Percentiles rank a stretch among this genome's conserved stretches.
Evolutionary conservation across 345 rosid species (phyloP).

Genomic region (Odontarrhena argentea): DNA sequence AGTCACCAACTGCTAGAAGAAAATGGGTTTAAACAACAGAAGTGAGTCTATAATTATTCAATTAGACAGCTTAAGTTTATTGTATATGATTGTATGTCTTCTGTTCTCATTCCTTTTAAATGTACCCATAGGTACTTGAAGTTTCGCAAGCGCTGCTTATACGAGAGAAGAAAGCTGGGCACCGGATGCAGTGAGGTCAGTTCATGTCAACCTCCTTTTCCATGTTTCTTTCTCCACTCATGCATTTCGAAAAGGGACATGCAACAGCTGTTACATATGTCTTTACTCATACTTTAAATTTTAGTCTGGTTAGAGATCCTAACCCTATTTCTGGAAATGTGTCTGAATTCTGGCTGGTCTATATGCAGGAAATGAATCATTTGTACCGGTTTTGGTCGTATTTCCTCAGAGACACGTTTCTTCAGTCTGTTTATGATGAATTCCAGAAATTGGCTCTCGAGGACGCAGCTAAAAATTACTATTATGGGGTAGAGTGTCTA

Average conservation of each 20-base stretch:
- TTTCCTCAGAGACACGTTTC: constrained; percentile 81
- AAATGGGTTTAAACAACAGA: constrained; percentile 94
- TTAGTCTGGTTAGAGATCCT: constrained; percentile 9
- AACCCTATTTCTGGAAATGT: constrained; percentile 1
- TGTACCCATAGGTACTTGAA: constrained; percentile 73
- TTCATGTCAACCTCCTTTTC: constrained; percentile 19
- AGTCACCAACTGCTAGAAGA: constrained; percentile 95
- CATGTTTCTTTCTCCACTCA: neutral
- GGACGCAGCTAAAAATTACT: constrained; percentile 79
- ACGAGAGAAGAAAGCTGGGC: constrained; percentile 90
- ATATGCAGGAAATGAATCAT: constrained; percentile 93
- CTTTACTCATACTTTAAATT: neutral
- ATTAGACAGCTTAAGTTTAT: constrained; percentile 12
- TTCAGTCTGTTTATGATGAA: constrained; percentile 82
- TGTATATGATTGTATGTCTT: constrained; percentile 24
- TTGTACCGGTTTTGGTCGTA: constrained; percentile 94
- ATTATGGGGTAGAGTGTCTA: constrained; percentile 92
- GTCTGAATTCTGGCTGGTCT: constrained; percentile 27
- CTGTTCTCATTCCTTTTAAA: constrained; percentile 12
- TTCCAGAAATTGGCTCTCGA: constrained; percentile 81
- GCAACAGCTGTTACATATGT: constrained; percentile 1
- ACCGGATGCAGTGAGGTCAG: constrained; percentile 93
- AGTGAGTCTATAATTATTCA: constrained; percentile 53
- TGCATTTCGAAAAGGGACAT: constrained; percentile 2
- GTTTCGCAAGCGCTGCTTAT: constrained; percentile 85